phyloP scores from a whole-genome alignment of 305 asterid genomes.

The Fraxinus sp. region DNA sequence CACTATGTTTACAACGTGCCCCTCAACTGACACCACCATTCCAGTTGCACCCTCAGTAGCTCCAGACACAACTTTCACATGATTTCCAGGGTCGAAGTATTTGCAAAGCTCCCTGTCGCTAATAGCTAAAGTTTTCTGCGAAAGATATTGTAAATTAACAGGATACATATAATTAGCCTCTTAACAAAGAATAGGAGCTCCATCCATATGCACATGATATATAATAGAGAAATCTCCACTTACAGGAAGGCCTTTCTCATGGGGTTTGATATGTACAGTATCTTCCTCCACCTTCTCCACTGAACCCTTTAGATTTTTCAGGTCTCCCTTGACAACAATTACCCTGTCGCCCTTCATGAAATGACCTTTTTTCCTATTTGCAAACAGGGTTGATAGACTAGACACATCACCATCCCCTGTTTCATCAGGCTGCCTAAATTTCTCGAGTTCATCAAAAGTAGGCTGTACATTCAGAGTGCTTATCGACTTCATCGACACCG shows the following conservation, averaged over 20 bases:
- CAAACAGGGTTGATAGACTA: constrained; percentile 72
- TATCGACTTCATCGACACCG: constrained; percentile 76
- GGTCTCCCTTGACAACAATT: constrained; percentile 88
- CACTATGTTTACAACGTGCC: constrained; percentile 87
- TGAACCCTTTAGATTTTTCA: constrained; percentile 77
- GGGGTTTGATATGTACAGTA: constrained; percentile 85
- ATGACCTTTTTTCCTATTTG: constrained; percentile 87
- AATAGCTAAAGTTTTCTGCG: constrained; percentile 75
- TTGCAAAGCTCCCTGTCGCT: constrained; percentile 84
- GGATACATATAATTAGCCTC: constrained; percentile 10
- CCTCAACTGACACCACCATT: constrained; percentile 95
- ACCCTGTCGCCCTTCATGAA: constrained; percentile 93
- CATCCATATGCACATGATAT: background rate
- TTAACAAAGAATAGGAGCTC: constrained; percentile 6
- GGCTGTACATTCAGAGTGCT: constrained; percentile 79
- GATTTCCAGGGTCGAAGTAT: constrained; percentile 93
- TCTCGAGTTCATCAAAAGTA: constrained; percentile 91
- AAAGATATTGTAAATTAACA: constrained; percentile 13
- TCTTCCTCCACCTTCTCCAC: constrained; percentile 97
- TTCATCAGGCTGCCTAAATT: constrained; percentile 80
- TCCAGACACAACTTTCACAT: constrained; percentile 89
- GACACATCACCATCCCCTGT: constrained; percentile 81
- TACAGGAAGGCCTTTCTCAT: constrained; percentile 77
- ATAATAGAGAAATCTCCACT: constrained; percentile 23
- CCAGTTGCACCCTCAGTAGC: constrained; percentile 96